Percentiles rank a stretch among this genome's conserved stretches.
Conservation (phyloP, 257 asterid species). For the Lavandula angustifolia region DNA sequence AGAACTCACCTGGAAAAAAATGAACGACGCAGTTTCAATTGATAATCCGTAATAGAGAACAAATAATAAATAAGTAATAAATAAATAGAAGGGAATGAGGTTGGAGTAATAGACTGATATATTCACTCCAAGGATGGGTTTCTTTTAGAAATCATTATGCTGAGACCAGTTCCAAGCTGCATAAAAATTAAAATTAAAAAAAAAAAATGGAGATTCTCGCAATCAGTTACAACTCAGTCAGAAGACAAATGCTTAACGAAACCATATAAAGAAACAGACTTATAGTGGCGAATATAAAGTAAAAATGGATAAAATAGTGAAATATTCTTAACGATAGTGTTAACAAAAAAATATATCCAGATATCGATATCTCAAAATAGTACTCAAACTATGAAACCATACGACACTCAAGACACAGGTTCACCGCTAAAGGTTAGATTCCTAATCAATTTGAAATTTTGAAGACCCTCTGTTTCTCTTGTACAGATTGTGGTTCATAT, state of each 20-base stretch:
- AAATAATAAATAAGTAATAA: neutral
- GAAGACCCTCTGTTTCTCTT: too few relatives aligned
- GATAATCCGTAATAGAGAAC: constrained; percentile 17
- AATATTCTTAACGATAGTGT: too few relatives aligned
- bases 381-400: neutral
- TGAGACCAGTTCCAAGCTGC: constrained; percentile 96
- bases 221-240: constrained; percentile 35
- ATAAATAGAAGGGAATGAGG: neutral
- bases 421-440: too few relatives aligned
- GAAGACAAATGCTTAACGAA: constrained; percentile 2
- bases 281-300: neutral
- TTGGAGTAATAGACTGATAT: constrained; percentile 5
- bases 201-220: too few relatives aligned
- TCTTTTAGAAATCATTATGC: constrained; percentile 81
- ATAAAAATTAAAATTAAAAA: constrained; percentile 38
- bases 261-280: constrained; percentile 11
- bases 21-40: constrained; percentile 23
- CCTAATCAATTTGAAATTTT: too few relatives aligned
- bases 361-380: too few relatives aligned
- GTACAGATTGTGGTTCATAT: too few relatives aligned
- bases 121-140: constrained; percentile 73
- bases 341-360: too few relatives aligned
- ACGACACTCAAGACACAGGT: neutral
- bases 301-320: neutral
- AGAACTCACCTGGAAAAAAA: constrained; percentile 72